Base-by-base conservation (phyloP, 345 rosid species). In the Litchi chinensis region DNA sequence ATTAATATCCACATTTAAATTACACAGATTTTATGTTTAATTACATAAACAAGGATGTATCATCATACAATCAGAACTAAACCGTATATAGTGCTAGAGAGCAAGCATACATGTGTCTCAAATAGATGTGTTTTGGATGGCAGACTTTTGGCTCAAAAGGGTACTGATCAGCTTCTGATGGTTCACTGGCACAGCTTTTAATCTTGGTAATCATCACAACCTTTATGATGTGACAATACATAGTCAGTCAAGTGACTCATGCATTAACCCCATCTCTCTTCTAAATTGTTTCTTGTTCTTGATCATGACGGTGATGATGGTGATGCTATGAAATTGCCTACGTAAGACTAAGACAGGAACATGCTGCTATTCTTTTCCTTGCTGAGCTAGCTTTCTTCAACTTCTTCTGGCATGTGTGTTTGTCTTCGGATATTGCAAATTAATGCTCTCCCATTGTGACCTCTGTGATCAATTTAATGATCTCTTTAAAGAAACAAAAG, bases 221-320 rank as follows among this genome's bases (percentile, higher is more conserved):
- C 86, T 66, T 69, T 77, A 43, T 63, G 92, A 91, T 87, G 86
- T 88, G 94, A 91, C 94, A 67, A 88, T 57, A 65, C 92, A 46
- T 65, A 67, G 60, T 48, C 79, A 77, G 62, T 48, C 79, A 77
- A 52, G 60, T 60, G 64, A 59, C 64, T 59, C 26, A 59, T n/a
- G 24, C 64, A 59, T n/a, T 8, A 8, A 52, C 0, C 62, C 18
- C 64, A 50, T 71, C 82, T 82, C 85, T 62, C 76, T 75, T 54
- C 24, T 71, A 48, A 50, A 16, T 6, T 43, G 1, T 9, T 43
- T 43, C 10, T 43, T 43, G 46, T 4, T 43, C 10, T 6, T 11
- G 56, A 50, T 50, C 37, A 32, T 32, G 37, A 32, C 37, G 56
- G 15, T 50, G 56, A 56, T 57, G 63, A 19, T 18, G 8, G 39